Base-by-base conservation (phyloP, 768 basidiomycete genomes). In the Dacryopinax primogenitus region DNA sequence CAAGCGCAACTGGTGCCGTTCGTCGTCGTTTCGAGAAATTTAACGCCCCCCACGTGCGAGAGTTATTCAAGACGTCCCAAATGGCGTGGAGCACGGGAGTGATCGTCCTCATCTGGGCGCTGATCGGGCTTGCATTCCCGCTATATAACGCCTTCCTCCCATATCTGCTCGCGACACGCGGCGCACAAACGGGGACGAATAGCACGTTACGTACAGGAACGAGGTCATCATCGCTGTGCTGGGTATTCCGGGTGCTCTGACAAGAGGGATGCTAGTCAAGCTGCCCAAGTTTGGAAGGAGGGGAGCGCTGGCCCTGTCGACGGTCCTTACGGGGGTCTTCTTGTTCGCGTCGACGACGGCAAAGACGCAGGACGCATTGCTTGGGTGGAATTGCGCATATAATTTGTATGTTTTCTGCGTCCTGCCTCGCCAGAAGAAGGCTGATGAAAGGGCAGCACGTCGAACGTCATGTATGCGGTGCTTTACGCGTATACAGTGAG, bases 321-420 rank as follows among this genome's bases (percentile, higher is more conserved):
- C 86, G 65, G 83, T 80, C 72, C 78, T 89, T 70, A 90, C 88
- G 12, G 88, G 87, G 16, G 79, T 78, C 13, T 90, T 90, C 76
- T 80, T 92, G 51, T 85, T 87, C 70, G 84, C 80, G 68, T 84
- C 82, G 33, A 90, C 88, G 47, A 89, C 87, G n/a, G 81, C 88
- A 33, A 80, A 82, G 69, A 84, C 80, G 66, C 87, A 85, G 7
- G 78, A 85, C 66, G 78, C 82, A 30, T 78, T 90, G 41, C 78
- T 90, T 28, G 88, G 84, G 58, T 90, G 88, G 88, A 89, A 90
- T 74, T 90, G 87, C 71, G 86, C 81, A 9, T 87, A 86, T 68
- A 79, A 76, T n/a, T 86, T 86, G 69, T 68, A 62, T 69, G 37
- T 39, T 16, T 6, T 7, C 13, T 39, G 1, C 23, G 7, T 3